A percentile compares a stretch with the other conserved stretches of the same genome.
Evolutionary conservation across 768 basidiomycete species (phyloP).

Genomic region (Vararia minispora): DNA sequence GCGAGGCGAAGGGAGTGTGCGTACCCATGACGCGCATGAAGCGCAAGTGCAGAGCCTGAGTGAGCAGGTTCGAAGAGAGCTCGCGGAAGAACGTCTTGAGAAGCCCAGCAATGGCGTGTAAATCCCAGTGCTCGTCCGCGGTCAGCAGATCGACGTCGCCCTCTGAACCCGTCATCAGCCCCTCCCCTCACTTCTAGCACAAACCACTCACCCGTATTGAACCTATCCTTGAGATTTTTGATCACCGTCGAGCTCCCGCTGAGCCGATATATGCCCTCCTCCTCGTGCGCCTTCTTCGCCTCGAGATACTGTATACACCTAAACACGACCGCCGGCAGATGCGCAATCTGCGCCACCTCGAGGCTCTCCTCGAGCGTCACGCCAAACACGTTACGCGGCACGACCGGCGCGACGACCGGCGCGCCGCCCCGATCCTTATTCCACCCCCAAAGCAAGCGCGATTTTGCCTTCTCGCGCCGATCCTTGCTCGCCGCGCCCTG

Average conservation of each 20-base stretch:
- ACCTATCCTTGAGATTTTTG: slow-evolving; percentile 85
- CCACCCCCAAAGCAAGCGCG: slow-evolving; percentile 92
- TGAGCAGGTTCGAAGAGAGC: slow-evolving; percentile 84
- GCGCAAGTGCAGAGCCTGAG: slow-evolving; percentile 79
- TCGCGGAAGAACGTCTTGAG: slow-evolving; percentile 92
- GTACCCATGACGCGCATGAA: slow-evolving; percentile 91
- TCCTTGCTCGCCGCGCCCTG: slow-evolving; percentile 31
- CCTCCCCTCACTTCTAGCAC: slow-evolving; percentile 3
- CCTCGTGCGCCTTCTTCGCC: slow-evolving; percentile 86
- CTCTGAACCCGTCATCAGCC: slow-evolving; percentile 36
- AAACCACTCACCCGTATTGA: slow-evolving; percentile 63
- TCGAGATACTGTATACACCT: slow-evolving; percentile 93
- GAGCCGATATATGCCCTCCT: slow-evolving; percentile 95
- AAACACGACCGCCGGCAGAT: slow-evolving; percentile 90
- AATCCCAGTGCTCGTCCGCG: slow-evolving; percentile 92
- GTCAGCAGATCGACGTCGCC: slow-evolving; percentile 89
- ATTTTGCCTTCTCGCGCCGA: slow-evolving; percentile 86
- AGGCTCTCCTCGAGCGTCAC: slow-evolving; percentile 82
- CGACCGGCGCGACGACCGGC: slow-evolving; percentile 25
- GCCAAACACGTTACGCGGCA: slow-evolving; percentile 76
- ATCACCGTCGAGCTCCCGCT: slow-evolving; percentile 94
- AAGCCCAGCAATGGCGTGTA: slow-evolving; percentile 92
- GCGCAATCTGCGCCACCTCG: slow-evolving; percentile 79
- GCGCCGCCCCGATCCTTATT: slow-evolving; percentile 58
- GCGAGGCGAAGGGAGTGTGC: slow-evolving; percentile 20